Conservation (phyloP, 345 rosid genomes). For the Viola odorata region DNA sequence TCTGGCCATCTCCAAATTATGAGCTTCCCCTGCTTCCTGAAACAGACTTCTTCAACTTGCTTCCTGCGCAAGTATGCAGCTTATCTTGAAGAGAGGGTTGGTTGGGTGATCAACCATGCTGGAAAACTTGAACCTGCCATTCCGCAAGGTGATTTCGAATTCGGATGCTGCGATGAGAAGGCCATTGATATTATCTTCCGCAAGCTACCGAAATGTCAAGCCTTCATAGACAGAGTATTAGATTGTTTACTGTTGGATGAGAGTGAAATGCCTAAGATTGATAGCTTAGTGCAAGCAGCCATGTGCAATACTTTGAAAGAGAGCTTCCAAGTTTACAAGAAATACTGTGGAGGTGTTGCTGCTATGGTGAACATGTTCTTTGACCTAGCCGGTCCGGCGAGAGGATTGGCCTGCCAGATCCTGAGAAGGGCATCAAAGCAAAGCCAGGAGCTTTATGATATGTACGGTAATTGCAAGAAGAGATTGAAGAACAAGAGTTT, state of each 20-base stretch:
- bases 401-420: slow-evolving; percentile 56
- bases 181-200: slow-evolving; percentile 52
- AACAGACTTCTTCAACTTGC: slow-evolving; percentile 5
- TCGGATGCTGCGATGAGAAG: slow-evolving; percentile 41
- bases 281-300: slow-evolving; percentile 53
- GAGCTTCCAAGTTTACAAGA: slow-evolving; percentile 69
- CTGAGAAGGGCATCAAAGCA: slow-evolving; percentile 58
- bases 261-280: slow-evolving; percentile 12
- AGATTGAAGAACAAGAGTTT: slow-evolving; percentile 42
- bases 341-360: slow-evolving; percentile 45
- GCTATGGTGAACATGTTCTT: slow-evolving; percentile 50
- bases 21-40: slow-evolving; percentile 34
- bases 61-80: slow-evolving; percentile 58
- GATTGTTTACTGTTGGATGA: slow-evolving; percentile 41
- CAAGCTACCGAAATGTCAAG: slow-evolving; percentile 62
- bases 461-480: slow-evolving; percentile 54
- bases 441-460: slow-evolving; percentile 38
- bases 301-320: slow-evolving; percentile 66
- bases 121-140: slow-evolving; percentile 77
- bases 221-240: slow-evolving; percentile 53
- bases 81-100: slow-evolving; percentile 72
- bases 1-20: slow-evolving; percentile 69
- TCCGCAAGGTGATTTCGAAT: slow-evolving; percentile 33
- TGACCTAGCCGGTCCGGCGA: slow-evolving; percentile 56
- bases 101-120: slow-evolving; percentile 73